phyloP scores from a whole-genome alignment of 768 basidiomycete genomes.

The Leucocoprinus leucothites region DNA sequence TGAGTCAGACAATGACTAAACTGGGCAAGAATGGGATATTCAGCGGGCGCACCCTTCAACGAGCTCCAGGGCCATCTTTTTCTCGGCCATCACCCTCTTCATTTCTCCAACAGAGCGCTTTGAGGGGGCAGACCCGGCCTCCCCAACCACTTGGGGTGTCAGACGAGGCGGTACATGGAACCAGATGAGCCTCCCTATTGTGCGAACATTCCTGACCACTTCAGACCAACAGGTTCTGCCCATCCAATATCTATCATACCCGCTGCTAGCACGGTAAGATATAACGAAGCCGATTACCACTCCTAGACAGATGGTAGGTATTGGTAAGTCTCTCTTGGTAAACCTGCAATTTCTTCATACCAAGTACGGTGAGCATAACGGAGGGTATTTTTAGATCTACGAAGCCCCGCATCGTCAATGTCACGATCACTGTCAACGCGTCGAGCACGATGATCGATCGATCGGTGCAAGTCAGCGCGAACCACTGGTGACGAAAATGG shows the following conservation, averaged over 20 bases:
- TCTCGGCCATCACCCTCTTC: slow-evolving; percentile 56
- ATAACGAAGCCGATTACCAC: slow-evolving; percentile 64
- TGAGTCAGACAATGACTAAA: not conserved
- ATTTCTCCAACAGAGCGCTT: slow-evolving; percentile 38
- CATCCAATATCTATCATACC: slow-evolving; percentile 66
- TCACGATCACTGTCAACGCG: slow-evolving; percentile 35
- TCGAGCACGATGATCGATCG: not conserved
- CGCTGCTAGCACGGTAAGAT: slow-evolving; percentile 59
- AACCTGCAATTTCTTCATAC: slow-evolving; percentile 25
- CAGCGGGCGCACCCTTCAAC: slow-evolving; percentile 53
- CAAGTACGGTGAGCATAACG: slow-evolving; percentile 60
- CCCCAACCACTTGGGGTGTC: slow-evolving; percentile 35
- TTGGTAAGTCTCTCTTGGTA: not conserved
- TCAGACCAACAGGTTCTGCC: slow-evolving; percentile 56
- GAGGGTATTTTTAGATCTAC: slow-evolving; percentile 45
- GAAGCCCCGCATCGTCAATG: slow-evolving; percentile 36
- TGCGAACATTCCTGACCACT: slow-evolving; percentile 46
- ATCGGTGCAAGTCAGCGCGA: not conserved
- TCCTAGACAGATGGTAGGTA: slow-evolving; percentile 22
- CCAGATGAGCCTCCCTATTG: slow-evolving; percentile 55
- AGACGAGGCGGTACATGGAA: slow-evolving; percentile 55
- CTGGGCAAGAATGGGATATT: too few relatives aligned
- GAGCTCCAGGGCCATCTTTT: slow-evolving; percentile 55
- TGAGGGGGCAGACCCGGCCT: slow-evolving; percentile 26
- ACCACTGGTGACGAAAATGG: not conserved